Base-by-base conservation (phyloP, 148 eudicot genomes). In the Amaranthus cruentus region DNA sequence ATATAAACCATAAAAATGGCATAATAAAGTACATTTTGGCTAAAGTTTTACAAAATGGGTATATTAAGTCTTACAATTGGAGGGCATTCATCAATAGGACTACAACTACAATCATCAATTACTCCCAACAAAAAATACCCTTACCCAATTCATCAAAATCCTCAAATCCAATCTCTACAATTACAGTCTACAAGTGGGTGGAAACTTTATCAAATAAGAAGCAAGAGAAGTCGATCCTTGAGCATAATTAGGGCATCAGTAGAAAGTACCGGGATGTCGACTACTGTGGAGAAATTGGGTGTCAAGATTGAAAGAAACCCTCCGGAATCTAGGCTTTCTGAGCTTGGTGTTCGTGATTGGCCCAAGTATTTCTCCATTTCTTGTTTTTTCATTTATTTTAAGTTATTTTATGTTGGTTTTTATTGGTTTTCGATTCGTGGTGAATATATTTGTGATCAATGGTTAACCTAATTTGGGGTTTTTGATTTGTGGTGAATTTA, bases 321-420 rank as follows among this genome's bases (percentile, higher is more conserved):
- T 67, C 75, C 86, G 28, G 87, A 88, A 13, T 80, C 89, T 61
- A 77, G 77, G 70, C 91, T 88, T 42, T 73, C 89, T 69, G 78
- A 88, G 57, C 88, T 88, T 58, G 91, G 88, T 59, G 89, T 86
- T 72, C 82, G 77, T 67, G 82, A 81, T 61, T 86, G 91, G 91
- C 84, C 91, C 47, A 86, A 86, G 91, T 88, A 73, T 49, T 12
- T 55, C 2, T 66, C 74, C 55, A n/a, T 71, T 9, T 71, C 78
- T 76, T 54, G 3, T 65, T 14, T 3, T 57, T 6, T 62, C 15
- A 48, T 67, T 12, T 12, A 51, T 63, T 42, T 44, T 6, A 67
- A 21, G 58, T 42, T 57, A 42, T 43, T 52, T 38, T 62, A 28
- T 54, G 9, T 52, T 66, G 0, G 4, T 28, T 57, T 18, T 18